These are phyloP conservation scores for Cladosporium cucumerinum DNA, from an alignment of 2,329 filamentous ascomycete genomes.

Conservation along the genomic window DNA sequence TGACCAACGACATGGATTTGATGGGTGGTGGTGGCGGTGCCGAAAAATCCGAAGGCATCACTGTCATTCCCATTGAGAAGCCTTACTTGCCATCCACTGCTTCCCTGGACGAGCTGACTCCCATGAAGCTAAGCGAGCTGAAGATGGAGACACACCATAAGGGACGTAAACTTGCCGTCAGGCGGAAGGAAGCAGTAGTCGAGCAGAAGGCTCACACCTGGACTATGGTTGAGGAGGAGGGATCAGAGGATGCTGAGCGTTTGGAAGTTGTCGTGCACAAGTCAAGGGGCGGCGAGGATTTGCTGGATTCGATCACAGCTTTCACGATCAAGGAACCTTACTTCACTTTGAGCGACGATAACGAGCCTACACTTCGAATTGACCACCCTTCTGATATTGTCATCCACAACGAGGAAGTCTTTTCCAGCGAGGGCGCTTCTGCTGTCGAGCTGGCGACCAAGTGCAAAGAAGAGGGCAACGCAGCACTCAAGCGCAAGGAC, in stretches of 20 bases:
- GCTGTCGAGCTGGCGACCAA: slow-evolving; percentile 18
- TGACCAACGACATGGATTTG: slow-evolving; percentile 13
- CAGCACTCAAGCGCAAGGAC: slow-evolving; percentile 26
- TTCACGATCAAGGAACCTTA: slow-evolving; percentile 33
- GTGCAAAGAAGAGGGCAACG: slow-evolving; percentile 31
- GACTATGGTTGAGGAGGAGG: slow-evolving; percentile 33
- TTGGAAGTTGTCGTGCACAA: slow-evolving; percentile 36
- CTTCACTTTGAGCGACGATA: slow-evolving; percentile 30
- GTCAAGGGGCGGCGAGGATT: slow-evolving; percentile 28
- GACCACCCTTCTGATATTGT: slow-evolving; percentile 31
- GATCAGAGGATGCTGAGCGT: slow-evolving; percentile 24
- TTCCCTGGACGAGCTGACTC: slow-evolving; percentile 14
- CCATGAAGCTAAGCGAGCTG: slow-evolving; percentile 18
- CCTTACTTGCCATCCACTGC: slow-evolving; percentile 16
- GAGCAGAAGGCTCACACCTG: slow-evolving; percentile 23
- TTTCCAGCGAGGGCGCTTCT: not conserved
- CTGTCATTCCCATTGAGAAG: slow-evolving; percentile 12
- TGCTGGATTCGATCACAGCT: slow-evolving; percentile 29
- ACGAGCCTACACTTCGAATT: slow-evolving; percentile 27
- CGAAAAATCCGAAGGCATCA: slow-evolving; percentile 8
- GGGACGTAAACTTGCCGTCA: slow-evolving; percentile 20
- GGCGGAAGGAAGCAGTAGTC: slow-evolving; percentile 25
- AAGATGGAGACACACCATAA: slow-evolving; percentile 24
- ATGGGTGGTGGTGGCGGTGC: slow-evolving; percentile 5
- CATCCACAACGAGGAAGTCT: not conserved